phyloP scores from a whole-genome alignment of 441 rosid species.

The Populus hybrid region DNA sequence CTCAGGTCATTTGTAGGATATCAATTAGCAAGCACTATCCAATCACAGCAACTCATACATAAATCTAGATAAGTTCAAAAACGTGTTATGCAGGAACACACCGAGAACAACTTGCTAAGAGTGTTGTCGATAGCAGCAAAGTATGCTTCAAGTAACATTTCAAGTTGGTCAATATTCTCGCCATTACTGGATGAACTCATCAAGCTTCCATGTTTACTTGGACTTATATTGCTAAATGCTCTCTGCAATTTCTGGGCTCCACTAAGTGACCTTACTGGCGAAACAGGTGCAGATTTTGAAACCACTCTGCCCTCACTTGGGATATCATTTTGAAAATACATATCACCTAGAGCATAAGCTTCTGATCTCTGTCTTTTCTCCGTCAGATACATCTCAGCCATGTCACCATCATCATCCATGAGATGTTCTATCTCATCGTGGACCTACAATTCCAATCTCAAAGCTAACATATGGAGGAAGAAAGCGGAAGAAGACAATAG shows the following conservation, averaged over 20 bases:
- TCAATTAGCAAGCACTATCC: background rate
- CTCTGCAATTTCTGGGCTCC: slow-evolving; percentile 67
- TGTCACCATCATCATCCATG: slow-evolving; percentile 34
- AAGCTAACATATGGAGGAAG: slow-evolving; percentile 22
- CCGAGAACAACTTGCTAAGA: slow-evolving; percentile 87
- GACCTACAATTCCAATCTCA: slow-evolving; percentile 52
- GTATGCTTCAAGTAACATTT: slow-evolving; percentile 96
- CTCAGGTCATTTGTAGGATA: background rate
- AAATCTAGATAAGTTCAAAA: slow-evolving; percentile 12
- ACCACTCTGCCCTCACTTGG: slow-evolving; percentile 30
- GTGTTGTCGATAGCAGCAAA: slow-evolving; percentile 72
- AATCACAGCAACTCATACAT: background rate
- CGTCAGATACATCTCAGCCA: slow-evolving; percentile 98
- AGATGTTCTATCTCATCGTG: slow-evolving; percentile 94
- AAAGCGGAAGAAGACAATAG: slow-evolving; percentile 9
- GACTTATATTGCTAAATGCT: slow-evolving; percentile 75
- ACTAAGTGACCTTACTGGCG: slow-evolving; percentile 61
- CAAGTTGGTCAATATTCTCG: slow-evolving; percentile 88
- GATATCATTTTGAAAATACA: slow-evolving; percentile 35
- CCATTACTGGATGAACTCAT: slow-evolving; percentile 55
- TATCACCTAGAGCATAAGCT: slow-evolving; percentile 50
- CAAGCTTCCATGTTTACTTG: slow-evolving; percentile 68
- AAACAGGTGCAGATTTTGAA: slow-evolving; percentile 87
- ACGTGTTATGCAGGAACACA: slow-evolving; percentile 19
- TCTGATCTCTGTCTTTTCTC: slow-evolving; percentile 82